Conservation (phyloP, 106 monocot genomes). For the Acanthochlamys bracteata region DNA sequence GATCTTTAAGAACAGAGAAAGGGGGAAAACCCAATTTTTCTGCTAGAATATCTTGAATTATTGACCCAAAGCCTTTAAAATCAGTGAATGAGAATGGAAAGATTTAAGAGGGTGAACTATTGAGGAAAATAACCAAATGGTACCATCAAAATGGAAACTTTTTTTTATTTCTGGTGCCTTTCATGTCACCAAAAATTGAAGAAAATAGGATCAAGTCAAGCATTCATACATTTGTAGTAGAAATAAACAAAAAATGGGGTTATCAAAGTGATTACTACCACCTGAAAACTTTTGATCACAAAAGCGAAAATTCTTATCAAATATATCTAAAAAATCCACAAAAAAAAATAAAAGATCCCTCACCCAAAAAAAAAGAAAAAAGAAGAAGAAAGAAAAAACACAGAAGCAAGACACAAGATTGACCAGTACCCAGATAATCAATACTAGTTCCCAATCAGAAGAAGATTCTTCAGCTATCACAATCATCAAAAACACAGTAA, state of each 20-base stretch:
- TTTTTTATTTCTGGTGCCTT: not conserved
- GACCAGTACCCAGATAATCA: too few species aligned
- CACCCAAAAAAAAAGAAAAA: too few species aligned
- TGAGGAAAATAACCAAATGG: not conserved
- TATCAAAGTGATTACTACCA: not conserved
- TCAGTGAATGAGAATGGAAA: not conserved
- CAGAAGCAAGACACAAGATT: too few species aligned
- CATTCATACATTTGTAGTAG: not conserved
- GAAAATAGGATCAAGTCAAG: not conserved
- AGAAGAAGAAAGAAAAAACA: too few species aligned
- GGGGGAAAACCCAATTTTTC: not conserved
- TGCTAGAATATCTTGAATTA: not conserved
- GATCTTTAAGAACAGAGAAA: not conserved
- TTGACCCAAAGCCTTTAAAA: not conserved
- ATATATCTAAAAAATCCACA: not conserved
- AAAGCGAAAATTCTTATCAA: not conserved
- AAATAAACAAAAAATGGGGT: not conserved
- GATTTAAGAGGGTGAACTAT: not conserved
- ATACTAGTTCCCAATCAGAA: too few species aligned
- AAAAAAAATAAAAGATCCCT: too few species aligned
- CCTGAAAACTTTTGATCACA: not conserved
- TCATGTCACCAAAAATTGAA: slow-evolving; percentile 2
- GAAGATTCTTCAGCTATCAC: too few species aligned
- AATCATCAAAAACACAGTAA: too few species aligned
- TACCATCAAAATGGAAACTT: not conserved